Evolutionary conservation across 2,329 filamentous ascomycete species (phyloP).

Genomic region (Exophiala spinifera): DNA sequence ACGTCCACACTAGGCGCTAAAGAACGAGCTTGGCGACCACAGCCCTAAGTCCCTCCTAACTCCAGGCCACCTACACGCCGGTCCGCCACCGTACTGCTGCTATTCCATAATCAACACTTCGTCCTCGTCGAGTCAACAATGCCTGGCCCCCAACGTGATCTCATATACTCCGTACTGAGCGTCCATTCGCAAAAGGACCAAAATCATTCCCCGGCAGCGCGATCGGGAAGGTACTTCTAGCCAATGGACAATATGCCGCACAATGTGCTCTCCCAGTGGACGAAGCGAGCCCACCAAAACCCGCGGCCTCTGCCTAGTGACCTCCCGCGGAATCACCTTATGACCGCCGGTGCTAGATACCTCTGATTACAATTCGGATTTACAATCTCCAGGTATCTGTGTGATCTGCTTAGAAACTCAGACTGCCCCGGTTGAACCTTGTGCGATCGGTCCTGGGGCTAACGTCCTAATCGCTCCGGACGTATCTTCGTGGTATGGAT

Average conservation of each 20-base stretch:
- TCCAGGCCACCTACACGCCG: neutral
- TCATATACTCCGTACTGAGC: no score
- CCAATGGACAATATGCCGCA: neutral
- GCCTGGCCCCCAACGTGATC: neutral
- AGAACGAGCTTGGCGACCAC: slow-evolving; percentile 20
- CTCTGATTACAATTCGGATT: neutral
- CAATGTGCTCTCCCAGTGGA: neutral
- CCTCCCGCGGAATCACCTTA: neutral
- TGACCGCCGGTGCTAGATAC: neutral
- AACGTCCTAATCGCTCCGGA: no score
- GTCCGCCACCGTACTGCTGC: no score
- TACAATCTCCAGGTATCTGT: neutral
- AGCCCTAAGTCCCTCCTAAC: neutral
- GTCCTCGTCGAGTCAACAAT: neutral
- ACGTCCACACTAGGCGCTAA: slow-evolving; percentile 9
- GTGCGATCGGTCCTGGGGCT: neutral
- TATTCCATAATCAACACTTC: neutral
- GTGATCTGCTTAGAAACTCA: neutral
- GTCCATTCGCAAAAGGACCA: no score
- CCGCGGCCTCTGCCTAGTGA: neutral
- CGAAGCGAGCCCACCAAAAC: neutral
- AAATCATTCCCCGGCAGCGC: no score
- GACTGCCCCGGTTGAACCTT: neutral
- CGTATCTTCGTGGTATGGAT: neutral
- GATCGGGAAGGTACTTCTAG: neutral